Conservation (phyloP, 805 yeast species). For the Blastobotrys chiropterorum region DNA sequence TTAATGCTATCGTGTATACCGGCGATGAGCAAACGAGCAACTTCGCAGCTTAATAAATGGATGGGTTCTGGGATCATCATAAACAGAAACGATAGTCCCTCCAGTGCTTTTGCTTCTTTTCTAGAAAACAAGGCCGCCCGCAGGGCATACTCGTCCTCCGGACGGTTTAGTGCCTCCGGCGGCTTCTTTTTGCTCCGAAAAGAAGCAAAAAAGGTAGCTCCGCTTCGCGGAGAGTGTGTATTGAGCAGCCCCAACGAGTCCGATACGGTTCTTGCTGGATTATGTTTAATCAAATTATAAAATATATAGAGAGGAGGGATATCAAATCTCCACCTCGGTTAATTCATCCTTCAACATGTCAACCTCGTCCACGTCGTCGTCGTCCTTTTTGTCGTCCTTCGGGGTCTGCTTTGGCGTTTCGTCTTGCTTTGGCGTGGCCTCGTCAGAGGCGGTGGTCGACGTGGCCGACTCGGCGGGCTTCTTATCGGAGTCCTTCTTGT, state of each 20-base stretch:
- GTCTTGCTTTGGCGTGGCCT: background rate
- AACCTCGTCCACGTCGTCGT: constrained; percentile 15
- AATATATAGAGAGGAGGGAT: background rate
- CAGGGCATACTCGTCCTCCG: background rate
- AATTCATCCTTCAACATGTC: constrained; percentile 17
- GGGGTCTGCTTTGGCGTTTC: background rate
- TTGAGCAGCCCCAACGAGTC: no score
- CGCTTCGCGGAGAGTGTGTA: no score
- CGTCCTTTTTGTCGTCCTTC: constrained; percentile 8
- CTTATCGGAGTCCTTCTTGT: background rate
- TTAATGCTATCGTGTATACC: no score
- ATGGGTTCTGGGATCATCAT: no score
- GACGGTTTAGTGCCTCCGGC: no score
- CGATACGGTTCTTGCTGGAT: no score
- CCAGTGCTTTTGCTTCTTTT: background rate
- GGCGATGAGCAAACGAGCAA: no score
- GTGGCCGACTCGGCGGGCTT: constrained; percentile 2
- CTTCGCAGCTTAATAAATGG: no score
- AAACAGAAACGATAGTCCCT: background rate
- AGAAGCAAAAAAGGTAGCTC: no score
- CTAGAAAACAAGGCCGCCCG: constrained; percentile 1
- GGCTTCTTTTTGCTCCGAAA: no score
- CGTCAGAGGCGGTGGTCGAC: constrained; percentile 8
- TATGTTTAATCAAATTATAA: background rate
- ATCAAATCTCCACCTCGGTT: constrained; percentile 19